These are phyloP conservation scores for Ceratorhiza oryzae-sativae DNA, from an alignment of 1,284 basidiomycete species.

Conservation along the genomic window DNA sequence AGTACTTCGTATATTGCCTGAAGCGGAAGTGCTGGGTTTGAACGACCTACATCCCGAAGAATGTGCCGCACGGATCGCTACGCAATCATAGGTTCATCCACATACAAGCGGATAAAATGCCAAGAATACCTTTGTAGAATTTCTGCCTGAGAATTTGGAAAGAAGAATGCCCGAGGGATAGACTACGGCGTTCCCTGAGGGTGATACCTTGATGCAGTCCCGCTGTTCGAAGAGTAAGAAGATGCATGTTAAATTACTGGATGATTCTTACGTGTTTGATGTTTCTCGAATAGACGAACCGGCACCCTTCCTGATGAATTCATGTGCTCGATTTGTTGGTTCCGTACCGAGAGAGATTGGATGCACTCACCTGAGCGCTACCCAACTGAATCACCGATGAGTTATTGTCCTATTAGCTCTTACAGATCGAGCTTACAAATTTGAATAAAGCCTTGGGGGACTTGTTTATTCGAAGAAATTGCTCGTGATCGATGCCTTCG, in stretches of 20 bases:
- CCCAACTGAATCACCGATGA: not conserved
- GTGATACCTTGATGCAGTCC: conserved; percentile 16
- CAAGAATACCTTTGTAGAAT: conserved; percentile 16
- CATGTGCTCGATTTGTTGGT: not conserved
- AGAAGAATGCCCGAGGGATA: conserved; percentile 10
- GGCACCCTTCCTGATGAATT: conserved; percentile 2
- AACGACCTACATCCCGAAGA: not conserved
- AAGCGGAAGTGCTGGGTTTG: not conserved
- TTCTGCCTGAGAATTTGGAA: conserved; percentile 15
- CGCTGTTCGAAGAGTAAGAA: not conserved
- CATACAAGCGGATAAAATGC: not conserved
- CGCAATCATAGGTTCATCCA: not conserved
- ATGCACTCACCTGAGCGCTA: not conserved
- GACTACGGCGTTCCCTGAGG: conserved; percentile 2
- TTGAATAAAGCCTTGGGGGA: not conserved
- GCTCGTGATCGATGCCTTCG: conserved; percentile 1
- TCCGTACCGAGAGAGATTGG: not conserved
- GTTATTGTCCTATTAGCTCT: not conserved
- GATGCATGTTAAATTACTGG: not conserved
- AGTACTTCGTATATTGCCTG: conserved; percentile 20
- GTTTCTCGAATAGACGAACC: not conserved
- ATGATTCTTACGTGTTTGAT: conserved; percentile 13
- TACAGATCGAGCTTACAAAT: not conserved
- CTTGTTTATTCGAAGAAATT: not conserved
- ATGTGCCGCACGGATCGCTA: conserved; percentile 1